Conservation (phyloP, 164 flowering plant species). For the Malania oleifera region DNA sequence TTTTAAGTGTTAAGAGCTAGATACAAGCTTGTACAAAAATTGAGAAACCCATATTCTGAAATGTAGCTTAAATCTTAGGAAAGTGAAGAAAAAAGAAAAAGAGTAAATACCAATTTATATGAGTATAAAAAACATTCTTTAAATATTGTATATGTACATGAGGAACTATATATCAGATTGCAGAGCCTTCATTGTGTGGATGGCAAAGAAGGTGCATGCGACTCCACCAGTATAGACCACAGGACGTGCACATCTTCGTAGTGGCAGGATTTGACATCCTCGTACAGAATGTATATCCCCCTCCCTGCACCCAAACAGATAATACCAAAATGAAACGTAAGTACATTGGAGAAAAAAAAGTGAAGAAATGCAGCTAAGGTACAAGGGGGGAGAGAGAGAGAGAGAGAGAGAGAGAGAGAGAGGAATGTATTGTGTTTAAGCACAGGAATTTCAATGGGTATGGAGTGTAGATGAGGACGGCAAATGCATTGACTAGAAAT, state of each 20-base stretch:
- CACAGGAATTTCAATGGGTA: not conserved
- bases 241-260: slow-evolving; percentile 93
- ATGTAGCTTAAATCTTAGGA: not conserved
- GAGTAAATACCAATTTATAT: not conserved
- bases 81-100: not conserved
- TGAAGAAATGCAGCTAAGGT: not conserved
- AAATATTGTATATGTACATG: slow-evolving; percentile 26
- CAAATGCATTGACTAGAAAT: not conserved
- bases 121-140: not conserved
- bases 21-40: not conserved
- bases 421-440: not conserved
- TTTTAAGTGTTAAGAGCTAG: not conserved
- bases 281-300: slow-evolving; percentile 91
- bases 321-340: slow-evolving; percentile 5
- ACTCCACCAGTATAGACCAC: slow-evolving; percentile 94
- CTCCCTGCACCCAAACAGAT: slow-evolving; percentile 54
- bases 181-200: slow-evolving; percentile 26
- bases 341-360: not conserved
- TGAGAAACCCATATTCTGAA: not conserved
- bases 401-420: not conserved
- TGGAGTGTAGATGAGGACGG: not conserved
- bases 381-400: not conserved
- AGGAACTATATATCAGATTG: slow-evolving; percentile 5
- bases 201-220: slow-evolving; percentile 50
- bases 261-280: slow-evolving; percentile 93